Evolutionary conservation across 225 moss, liverwort and hornwort species (phyloP).

Genomic region (Antitrichia curtipendula): DNA sequence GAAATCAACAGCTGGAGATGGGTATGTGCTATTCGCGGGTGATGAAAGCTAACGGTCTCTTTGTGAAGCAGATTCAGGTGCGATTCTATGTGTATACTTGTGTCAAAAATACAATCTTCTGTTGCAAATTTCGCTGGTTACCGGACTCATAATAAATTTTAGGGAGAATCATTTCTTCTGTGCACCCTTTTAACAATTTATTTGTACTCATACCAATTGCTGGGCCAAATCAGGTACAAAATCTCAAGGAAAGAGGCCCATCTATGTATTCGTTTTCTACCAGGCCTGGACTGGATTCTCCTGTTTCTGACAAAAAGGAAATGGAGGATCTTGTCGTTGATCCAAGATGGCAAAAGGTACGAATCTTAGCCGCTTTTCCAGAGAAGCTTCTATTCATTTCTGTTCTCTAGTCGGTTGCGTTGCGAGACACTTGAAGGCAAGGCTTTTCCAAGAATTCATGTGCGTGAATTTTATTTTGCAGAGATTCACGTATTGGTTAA

Average conservation of each 20-base stretch:
- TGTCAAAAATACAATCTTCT: neutral
- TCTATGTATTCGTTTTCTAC: conserved; percentile 18
- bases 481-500: conserved; percentile 34
- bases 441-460: neutral
- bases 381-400: neutral
- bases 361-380: neutral
- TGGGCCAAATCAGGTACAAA: conserved; percentile 13
- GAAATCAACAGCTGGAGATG: conserved; percentile 43
- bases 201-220: neutral
- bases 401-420: neutral
- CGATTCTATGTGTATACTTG: neutral
- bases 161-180: neutral
- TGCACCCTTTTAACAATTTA: neutral
- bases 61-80: conserved; percentile 38
- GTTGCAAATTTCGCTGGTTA: neutral
- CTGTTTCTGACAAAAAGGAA: neutral
- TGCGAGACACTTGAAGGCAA: neutral
- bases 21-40: conserved; percentile 28
- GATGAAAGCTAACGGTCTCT: conserved; percentile 12
- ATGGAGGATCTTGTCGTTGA: neutral
- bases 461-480: neutral
- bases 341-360: conserved; percentile 9
- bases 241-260: conserved; percentile 17
- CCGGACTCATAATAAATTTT: neutral
- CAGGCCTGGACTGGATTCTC: conserved; percentile 5